Base-by-base conservation (phyloP, 2,329 filamentous ascomycete species). In the Neofusicoccum cordaticola region DNA sequence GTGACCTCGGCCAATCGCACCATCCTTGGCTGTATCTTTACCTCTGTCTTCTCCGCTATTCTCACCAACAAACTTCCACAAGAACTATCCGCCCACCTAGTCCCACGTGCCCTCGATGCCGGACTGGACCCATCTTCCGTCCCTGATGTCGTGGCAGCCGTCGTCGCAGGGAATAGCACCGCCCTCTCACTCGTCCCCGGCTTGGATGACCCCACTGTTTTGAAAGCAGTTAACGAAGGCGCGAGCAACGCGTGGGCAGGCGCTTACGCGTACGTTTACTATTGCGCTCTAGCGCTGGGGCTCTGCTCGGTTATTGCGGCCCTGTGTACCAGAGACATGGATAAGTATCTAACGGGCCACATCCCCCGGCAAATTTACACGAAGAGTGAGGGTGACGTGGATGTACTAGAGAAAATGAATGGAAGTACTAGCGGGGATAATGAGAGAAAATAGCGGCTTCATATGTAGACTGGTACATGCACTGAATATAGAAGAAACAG, bases 201-300 rank as follows among this genome's bases (percentile, higher is more conserved):
- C 35, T 62, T 71, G 62, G 52, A 41, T 12, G 44, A 68, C 22
- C 68, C 67, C 2, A 67, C 64, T 27, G 67, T 72, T 13, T 68
- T 66, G 3, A 56, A 39, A 19, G 57, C 47, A 2, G 69, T 71
- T 11, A 65, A 64, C 15, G 63, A 64, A 6, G 67, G 67, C 15
- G 65, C 69, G 3, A 63, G 64, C 17, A 52, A 67, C 27, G 66
- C 67, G 9, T 70, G 70, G 45, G 63, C 68, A 1, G 69, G 58
- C 11, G 65, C 69, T 0, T 71, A 70, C 50, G 48, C 70, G 8
- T 71, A 71, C 31, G 67, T 71, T 1, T 71, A 71, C 56, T 71
- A 71, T 57, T 65, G 66, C 11, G 66, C 68, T 3, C 51, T 71
- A 17, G 69, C 69, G 0, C 63, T 71, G n/a, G 68, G 67, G 13